Base-by-base conservation (phyloP, 441 rosid genomes). In the Arabidopsis hybrid region DNA sequence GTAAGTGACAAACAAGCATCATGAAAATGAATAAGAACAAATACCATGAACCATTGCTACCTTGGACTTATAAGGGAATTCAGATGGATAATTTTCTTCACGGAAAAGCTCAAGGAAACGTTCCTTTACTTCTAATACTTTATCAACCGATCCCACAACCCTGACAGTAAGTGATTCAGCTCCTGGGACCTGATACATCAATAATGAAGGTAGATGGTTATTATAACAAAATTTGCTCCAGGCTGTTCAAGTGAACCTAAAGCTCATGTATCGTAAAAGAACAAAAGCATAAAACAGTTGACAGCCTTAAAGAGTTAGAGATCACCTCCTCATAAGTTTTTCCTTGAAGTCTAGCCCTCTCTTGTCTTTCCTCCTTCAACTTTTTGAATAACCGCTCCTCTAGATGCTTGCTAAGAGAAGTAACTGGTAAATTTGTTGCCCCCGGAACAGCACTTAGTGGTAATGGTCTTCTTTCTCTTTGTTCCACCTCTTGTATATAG, bases 141-240 rank as follows among this genome's bases (percentile, higher is more conserved):
- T 95, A 83, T 95, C 97, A 73, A 91, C 97, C 1, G 98, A 93
- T 68, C 97, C 91, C 77, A 95, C 99, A 77, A 95, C 99, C 77
- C 99, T 86, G 42, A 95, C 51, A 47, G 85, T 89, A 61, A 93
- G 97, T 60, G 96, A 72, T 73, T 93, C 98, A 10, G 97, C 98
- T 71, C 97, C 97, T 73, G 86, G 90, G 78, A 93, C 86, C 99
- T 93, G 73, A 61, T 76, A 81, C 21, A 56, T 40, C 51, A 72
- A 76, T 58, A 46, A 55, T 18, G 46, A 74, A 68, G 50, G 57
- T 34, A 26, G 5, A 38, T 60, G 17, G 56, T 72, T 72, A 62
- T 34, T n/a, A 26, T 18, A 46, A 40, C 43, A 39, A 40, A 11
- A 10, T 40, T 40, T 40, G 45, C 13, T 40, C 6, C n/a, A 40